These are phyloP conservation scores for Cucurbita moschata DNA, from an alignment of 306 rosid species.

Conservation along the genomic window DNA sequence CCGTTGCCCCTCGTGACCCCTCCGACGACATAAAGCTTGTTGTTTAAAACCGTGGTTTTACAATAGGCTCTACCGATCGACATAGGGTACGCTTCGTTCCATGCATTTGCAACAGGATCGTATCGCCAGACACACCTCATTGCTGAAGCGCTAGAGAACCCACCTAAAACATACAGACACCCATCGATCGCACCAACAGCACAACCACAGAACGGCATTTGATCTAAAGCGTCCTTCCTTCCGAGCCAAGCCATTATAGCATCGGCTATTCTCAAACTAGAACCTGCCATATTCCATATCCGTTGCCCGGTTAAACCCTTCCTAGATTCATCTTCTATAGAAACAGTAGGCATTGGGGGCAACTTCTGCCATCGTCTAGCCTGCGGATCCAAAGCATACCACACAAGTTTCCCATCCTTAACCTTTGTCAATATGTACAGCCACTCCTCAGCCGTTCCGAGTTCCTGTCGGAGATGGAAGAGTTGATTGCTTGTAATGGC, in stretches of 20 bases:
- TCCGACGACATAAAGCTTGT: constrained; percentile 89
- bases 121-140: constrained; percentile 73
- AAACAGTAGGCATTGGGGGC: constrained; percentile 58
- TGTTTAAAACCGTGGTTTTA: constrained; percentile 69
- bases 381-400: constrained; percentile 75
- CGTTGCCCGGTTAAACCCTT: constrained; percentile 42
- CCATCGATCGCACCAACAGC: constrained; percentile 76
- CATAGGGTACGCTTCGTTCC: constrained; percentile 70
- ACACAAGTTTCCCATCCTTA: constrained; percentile 46
- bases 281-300: constrained; percentile 69
- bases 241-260: constrained; percentile 76
- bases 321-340: constrained; percentile 34
- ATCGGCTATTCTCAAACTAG: constrained; percentile 53
- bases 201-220: constrained; percentile 84
- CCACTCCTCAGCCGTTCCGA: constrained; percentile 84
- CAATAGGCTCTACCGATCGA: constrained; percentile 74
- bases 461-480: constrained; percentile 58
- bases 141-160: constrained; percentile 67
- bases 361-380: constrained; percentile 73
- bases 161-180: constrained; percentile 81
- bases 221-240: constrained; percentile 51
- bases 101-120: constrained; percentile 46
- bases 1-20: constrained; percentile 80
- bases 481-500: constrained; percentile 44
- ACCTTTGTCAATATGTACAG: constrained; percentile 60